Percentiles rank a stretch among this genome's conserved stretches.
These are phyloP conservation scores for Phytophthora niederhauseri DNA, from an alignment of 352 stramenopile species.

Conservation along the genomic window DNA sequence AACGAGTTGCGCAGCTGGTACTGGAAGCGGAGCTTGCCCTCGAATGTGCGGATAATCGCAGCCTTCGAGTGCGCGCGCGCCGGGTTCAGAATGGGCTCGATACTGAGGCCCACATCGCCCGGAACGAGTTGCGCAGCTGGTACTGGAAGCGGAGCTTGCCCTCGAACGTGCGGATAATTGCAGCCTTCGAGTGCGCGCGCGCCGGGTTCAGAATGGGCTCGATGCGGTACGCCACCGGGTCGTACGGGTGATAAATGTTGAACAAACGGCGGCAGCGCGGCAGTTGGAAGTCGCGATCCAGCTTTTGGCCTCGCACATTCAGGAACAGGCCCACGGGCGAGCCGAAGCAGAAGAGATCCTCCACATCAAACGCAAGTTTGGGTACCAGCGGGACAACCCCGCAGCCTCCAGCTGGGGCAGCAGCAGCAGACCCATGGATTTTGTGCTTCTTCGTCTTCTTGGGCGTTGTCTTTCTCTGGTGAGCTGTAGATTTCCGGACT, in stretches of 20 bases:
- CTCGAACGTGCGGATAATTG: constrained; percentile 88
- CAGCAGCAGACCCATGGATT: constrained; percentile 11
- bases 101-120: too few species aligned
- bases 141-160: constrained; percentile 87
- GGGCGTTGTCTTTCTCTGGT: constrained; percentile 31
- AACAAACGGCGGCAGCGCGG: constrained; percentile 87
- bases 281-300: constrained; percentile 72
- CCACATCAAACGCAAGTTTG: constrained; percentile 76
- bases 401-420: constrained; percentile 12
- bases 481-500: constrained; percentile 15
- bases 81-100: constrained; percentile 93
- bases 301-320: constrained; percentile 89
- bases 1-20: constrained; percentile 88
- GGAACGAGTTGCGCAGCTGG: constrained; percentile 84
- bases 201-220: constrained; percentile 92
- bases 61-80: constrained; percentile 77
- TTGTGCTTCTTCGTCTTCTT: constrained; percentile 35
- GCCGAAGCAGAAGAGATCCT: constrained; percentile 91
- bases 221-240: constrained; percentile 96
- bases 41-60: constrained; percentile 85
- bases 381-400: constrained; percentile 44
- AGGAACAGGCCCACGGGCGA: constrained; percentile 93
- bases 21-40: constrained; percentile 84
- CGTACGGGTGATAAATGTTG: constrained; percentile 96
- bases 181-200: constrained; percentile 78